A percentile compares a stretch with the other conserved stretches of the same genome.
phyloP scores from a whole-genome alignment of 352 stramenopile species.

The Phytophthora quininea region DNA sequence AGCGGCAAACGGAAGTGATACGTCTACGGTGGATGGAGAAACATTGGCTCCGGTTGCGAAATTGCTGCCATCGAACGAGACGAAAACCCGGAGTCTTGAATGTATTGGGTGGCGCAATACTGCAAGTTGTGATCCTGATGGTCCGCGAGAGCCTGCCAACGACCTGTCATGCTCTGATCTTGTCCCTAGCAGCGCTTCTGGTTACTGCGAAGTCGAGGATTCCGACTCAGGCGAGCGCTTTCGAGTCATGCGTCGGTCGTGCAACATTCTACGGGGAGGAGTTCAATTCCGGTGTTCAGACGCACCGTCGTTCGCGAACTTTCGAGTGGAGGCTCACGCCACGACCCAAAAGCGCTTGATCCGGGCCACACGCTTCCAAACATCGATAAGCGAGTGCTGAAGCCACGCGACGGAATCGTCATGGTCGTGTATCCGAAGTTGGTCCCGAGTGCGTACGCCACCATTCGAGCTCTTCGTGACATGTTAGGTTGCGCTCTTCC shows the following conservation, averaged over 20 bases:
- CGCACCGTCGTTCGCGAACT: conserved; percentile 44
- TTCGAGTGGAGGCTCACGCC: conserved; percentile 31
- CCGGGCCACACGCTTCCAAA: not conserved
- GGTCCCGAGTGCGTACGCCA: conserved; percentile 35
- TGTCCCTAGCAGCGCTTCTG: conserved; percentile 29
- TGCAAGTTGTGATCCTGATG: conserved; percentile 13
- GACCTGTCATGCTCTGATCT: conserved; percentile 22
- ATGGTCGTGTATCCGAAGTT: conserved; percentile 65
- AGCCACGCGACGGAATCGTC: conserved; percentile 41
- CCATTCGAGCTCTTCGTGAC: conserved; percentile 33
- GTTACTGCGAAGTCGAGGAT: conserved; percentile 33
- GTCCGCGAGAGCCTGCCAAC: conserved; percentile 15
- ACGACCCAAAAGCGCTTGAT: not conserved
- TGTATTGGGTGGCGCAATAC: conserved; percentile 31
- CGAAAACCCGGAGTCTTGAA: conserved; percentile 11
- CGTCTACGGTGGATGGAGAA: conserved; percentile 9
- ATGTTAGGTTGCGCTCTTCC: conserved; percentile 43
- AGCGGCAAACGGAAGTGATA: not conserved
- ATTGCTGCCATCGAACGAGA: conserved; percentile 24
- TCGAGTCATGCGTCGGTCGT: conserved; percentile 38
- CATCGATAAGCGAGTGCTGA: not conserved
- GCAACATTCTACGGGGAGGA: conserved; percentile 29
- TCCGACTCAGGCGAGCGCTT: conserved; percentile 29
- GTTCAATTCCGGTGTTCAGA: conserved; percentile 47
- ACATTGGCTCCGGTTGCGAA: conserved; percentile 29